Percentiles rank a stretch among this genome's conserved stretches.
Conservation (phyloP, 306 rosid genomes). For the Quercus agrifolia region DNA sequence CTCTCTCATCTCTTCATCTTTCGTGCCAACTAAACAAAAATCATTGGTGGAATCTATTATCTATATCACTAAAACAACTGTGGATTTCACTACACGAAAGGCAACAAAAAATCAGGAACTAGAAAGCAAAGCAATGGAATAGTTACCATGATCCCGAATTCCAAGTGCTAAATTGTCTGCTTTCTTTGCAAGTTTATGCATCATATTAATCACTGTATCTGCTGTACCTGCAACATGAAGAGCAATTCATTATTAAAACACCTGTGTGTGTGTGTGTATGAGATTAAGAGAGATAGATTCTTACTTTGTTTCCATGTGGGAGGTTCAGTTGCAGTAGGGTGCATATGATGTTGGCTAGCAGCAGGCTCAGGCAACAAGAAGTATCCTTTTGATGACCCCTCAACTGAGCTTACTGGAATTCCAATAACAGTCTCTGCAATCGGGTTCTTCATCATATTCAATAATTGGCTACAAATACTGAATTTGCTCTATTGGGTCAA, state of each 20-base stretch:
- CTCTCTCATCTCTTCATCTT: background rate
- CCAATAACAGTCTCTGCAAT: constrained; percentile 38
- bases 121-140: background rate
- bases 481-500: background rate
- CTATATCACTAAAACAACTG: background rate
- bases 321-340: constrained; percentile 12
- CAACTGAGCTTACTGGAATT: constrained; percentile 24
- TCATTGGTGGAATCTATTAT: background rate
- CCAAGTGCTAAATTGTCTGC: constrained; percentile 33
- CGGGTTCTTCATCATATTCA: constrained; percentile 47
- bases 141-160: constrained; percentile 44
- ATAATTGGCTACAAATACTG: background rate
- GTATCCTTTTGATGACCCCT: constrained; percentile 24
- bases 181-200: constrained; percentile 30
- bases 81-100: background rate
- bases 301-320: constrained; percentile 36
- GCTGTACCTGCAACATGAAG: constrained; percentile 27
- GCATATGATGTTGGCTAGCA: constrained; percentile 18
- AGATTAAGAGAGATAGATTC: background rate
- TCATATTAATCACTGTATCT: constrained; percentile 26
- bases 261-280: background rate
- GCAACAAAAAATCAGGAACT: background rate
- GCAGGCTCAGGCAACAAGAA: constrained; percentile 30
- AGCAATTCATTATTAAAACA: background rate
- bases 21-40: background rate